Evolutionary conservation across 2,329 filamentous ascomycete genomes (phyloP).

Genomic region (Colletotrichum scovillei): DNA sequence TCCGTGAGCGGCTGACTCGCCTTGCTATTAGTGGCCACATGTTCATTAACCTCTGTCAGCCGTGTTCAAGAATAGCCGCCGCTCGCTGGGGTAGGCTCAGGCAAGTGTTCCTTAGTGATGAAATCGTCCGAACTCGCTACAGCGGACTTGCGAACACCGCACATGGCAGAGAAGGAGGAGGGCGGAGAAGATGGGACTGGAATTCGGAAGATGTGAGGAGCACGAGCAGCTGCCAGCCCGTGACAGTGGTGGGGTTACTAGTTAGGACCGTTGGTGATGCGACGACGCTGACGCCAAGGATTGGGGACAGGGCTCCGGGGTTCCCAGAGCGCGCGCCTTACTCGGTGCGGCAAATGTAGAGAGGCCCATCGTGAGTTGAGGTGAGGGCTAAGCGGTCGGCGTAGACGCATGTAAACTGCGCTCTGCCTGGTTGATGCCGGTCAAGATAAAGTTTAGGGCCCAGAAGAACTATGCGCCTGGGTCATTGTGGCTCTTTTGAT

Average conservation of each 20-base stretch:
- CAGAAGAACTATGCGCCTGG: conserved; percentile 10
- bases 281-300: conserved; percentile 13
- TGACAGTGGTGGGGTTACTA: neutral
- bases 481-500: neutral
- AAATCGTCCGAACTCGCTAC: conserved; percentile 19
- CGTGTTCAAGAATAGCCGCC: conserved; percentile 20
- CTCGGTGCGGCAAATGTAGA: neutral
- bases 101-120: neutral
- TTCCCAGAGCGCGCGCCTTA: neutral
- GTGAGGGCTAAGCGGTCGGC: neutral
- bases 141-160: neutral
- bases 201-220: neutral
- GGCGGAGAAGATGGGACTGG: neutral
- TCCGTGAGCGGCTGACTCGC: conserved; percentile 3
- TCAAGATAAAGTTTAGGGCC: conserved; percentile 23
- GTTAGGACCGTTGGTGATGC: neutral
- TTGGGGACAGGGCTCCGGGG: conserved; percentile 7
- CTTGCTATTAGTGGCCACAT: neutral
- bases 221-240: neutral
- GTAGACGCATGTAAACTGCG: neutral
- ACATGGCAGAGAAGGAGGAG: neutral
- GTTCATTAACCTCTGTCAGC: conserved; percentile 10
- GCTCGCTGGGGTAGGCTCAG: neutral
- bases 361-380: neutral
- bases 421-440: conserved; percentile 27